Evolutionary conservation across 495 filamentous ascomycete genomes (phyloP).

Genomic region (Hyaloscypha bicolor): DNA sequence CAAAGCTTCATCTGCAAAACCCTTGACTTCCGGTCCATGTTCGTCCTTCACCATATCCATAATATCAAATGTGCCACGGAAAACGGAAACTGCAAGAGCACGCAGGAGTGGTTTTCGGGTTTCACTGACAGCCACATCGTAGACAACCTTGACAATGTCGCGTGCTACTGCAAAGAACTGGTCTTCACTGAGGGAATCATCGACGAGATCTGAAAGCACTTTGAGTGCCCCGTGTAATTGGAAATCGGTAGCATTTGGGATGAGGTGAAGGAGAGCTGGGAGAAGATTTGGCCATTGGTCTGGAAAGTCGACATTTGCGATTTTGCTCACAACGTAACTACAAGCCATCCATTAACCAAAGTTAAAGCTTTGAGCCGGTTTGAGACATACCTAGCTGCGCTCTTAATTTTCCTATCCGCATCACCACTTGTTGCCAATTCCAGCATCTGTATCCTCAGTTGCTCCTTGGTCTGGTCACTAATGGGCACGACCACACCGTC

Average conservation of each 20-base stretch:
- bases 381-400: slow-evolving; percentile 63
- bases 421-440: slow-evolving; percentile 74
- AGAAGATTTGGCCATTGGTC: slow-evolving; percentile 90
- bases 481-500: slow-evolving; percentile 64
- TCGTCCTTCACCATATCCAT: slow-evolving; percentile 95
- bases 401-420: slow-evolving; percentile 82
- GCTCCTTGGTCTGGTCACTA: slow-evolving; percentile 68
- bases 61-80: slow-evolving; percentile 88
- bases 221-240: slow-evolving; percentile 88
- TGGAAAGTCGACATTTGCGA: slow-evolving; percentile 90
- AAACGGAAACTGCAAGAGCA: slow-evolving; percentile 83
- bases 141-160: slow-evolving; percentile 80
- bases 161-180: slow-evolving; percentile 89
- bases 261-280: slow-evolving; percentile 74
- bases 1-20: slow-evolving; percentile 84
- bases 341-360: slow-evolving; percentile 20
- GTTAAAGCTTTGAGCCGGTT: background rate
- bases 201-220: slow-evolving; percentile 86
- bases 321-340: slow-evolving; percentile 91
- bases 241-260: slow-evolving; percentile 67
- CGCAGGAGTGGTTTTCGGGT: slow-evolving; percentile 72
- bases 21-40: slow-evolving; percentile 79
- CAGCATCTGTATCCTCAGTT: slow-evolving; percentile 69
- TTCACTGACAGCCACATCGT: slow-evolving; percentile 76
- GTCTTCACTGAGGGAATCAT: slow-evolving; percentile 88